These are phyloP conservation scores for Aspergillus proliferans DNA, from an alignment of 2,329 filamentous ascomycete species.

Conservation along the genomic window DNA sequence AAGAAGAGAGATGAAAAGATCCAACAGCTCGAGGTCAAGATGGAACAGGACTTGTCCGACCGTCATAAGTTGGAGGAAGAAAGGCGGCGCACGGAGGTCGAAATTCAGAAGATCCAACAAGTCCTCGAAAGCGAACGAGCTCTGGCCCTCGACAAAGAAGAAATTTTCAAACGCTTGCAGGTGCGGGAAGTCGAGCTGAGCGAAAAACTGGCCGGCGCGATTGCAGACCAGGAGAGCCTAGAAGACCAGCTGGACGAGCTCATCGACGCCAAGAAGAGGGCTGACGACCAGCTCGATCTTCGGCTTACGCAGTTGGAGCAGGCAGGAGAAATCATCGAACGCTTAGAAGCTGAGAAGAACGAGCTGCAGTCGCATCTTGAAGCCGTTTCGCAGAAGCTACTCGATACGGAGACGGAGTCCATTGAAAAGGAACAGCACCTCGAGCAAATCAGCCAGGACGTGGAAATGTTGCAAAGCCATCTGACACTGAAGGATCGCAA, in stretches of 20 bases:
- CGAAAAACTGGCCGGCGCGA: slow-evolving; percentile 84
- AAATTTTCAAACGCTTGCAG: slow-evolving; percentile 96
- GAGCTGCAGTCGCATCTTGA: slow-evolving; percentile 62
- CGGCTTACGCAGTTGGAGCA: slow-evolving; percentile 82
- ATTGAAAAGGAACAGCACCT: slow-evolving; percentile 71
- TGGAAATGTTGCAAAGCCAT: slow-evolving; percentile 88
- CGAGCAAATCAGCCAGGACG: slow-evolving; percentile 69
- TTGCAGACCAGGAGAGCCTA: slow-evolving; percentile 88
- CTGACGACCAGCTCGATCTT: slow-evolving; percentile 75
- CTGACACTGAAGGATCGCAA: slow-evolving; percentile 84
- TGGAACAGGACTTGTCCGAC: slow-evolving; percentile 67
- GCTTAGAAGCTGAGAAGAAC: slow-evolving; percentile 79
- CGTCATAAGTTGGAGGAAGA: slow-evolving; percentile 84
- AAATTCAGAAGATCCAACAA: slow-evolving; percentile 85
- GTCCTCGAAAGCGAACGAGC: slow-evolving; percentile 92
- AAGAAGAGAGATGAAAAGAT: slow-evolving; percentile 95
- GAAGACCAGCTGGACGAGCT: slow-evolving; percentile 90
- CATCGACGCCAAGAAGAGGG: slow-evolving; percentile 79
- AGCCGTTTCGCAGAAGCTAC: slow-evolving; percentile 64
- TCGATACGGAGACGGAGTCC: slow-evolving; percentile 63
- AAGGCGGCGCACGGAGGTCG: slow-evolving; percentile 74
- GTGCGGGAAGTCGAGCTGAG: slow-evolving; percentile 83
- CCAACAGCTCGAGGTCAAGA: slow-evolving; percentile 74
- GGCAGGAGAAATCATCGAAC: slow-evolving; percentile 77
- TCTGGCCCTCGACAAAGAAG: slow-evolving; percentile 94